Conservation (phyloP, 139 green algal species). For the Nannochloris sp. region DNA sequence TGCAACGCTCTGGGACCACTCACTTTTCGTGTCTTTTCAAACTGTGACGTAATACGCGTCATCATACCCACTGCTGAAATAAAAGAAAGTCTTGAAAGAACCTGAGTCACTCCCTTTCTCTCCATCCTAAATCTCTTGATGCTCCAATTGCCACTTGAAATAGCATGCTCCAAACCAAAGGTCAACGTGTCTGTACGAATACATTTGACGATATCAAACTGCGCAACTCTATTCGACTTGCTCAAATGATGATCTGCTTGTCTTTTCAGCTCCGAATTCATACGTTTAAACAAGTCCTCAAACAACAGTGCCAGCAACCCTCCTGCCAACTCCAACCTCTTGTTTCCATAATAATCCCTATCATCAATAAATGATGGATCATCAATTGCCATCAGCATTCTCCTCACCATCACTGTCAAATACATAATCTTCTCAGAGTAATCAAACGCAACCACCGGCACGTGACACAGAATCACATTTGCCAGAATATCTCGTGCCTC, state of each 20-base stretch:
- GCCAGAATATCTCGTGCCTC: constrained; percentile 92
- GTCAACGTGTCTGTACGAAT: constrained; percentile 89
- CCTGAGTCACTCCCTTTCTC: constrained; percentile 93
- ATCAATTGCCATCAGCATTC: constrained; percentile 85
- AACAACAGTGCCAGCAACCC: constrained; percentile 94
- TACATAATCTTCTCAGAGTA: constrained; percentile 80
- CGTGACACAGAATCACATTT: constrained; percentile 87
- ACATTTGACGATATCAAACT: constrained; percentile 91
- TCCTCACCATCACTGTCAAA: constrained; percentile 83
- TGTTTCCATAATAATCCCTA: constrained; percentile 99
- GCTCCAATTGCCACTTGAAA: constrained; percentile 93
- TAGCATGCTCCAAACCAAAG: constrained; percentile 86
- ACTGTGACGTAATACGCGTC: constrained; percentile 95
- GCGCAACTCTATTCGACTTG: constrained; percentile 67
- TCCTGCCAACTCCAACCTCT: constrained; percentile 94
- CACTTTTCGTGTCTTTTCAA: constrained; percentile 99
- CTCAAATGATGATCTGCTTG: constrained; percentile 73
- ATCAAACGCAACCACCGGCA: constrained; percentile 79
- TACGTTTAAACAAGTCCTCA: constrained; percentile 98
- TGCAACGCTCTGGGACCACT: constrained; percentile 81
- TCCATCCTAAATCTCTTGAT: constrained; percentile 98
- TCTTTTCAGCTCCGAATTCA: constrained; percentile 73
- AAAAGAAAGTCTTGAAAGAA: constrained; percentile 92
- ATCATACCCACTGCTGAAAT: constrained; percentile 96
- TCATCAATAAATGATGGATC: constrained; percentile 88